Conservation (phyloP, 208 protist genomes). For the Crithidia bombi region DNA sequence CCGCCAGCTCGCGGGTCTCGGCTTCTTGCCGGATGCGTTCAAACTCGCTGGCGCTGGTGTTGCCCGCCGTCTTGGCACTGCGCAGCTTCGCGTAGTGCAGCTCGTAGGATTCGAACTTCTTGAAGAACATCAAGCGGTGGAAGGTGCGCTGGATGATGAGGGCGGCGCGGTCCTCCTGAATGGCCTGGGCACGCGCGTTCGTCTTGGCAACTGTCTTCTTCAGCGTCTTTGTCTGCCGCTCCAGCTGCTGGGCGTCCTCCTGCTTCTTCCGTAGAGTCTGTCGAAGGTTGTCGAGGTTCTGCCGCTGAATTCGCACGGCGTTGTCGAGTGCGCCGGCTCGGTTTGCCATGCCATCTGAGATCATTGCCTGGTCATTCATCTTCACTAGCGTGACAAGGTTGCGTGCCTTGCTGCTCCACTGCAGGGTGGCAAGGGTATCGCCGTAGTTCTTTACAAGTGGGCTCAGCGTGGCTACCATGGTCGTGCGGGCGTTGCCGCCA, state of each 20-base stretch:
- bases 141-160: slow-evolving; percentile 68
- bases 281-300: slow-evolving; percentile 84
- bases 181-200: slow-evolving; percentile 22
- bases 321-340: slow-evolving; percentile 79
- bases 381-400: slow-evolving; percentile 90
- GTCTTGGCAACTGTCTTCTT: slow-evolving; percentile 43
- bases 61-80: slow-evolving; percentile 10
- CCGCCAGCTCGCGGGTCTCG: slow-evolving; percentile 36
- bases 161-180: slow-evolving; percentile 48
- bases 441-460: slow-evolving; percentile 90
- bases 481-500: slow-evolving; percentile 91
- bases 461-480: slow-evolving; percentile 91
- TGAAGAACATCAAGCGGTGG: slow-evolving; percentile 41
- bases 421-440: slow-evolving; percentile 89
- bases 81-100: slow-evolving; percentile 46
- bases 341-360: slow-evolving; percentile 71
- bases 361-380: slow-evolving; percentile 84
- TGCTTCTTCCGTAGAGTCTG: slow-evolving; percentile 78
- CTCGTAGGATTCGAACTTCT: slow-evolving; percentile 51
- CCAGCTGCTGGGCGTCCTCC: slow-evolving; percentile 59
- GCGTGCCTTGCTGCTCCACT: slow-evolving; percentile 91
- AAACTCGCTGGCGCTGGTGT: slow-evolving; percentile 24
- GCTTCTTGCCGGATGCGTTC: slow-evolving; percentile 35
- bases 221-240: slow-evolving; percentile 50
- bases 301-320: slow-evolving; percentile 74